phyloP scores from a whole-genome alignment of 495 filamentous ascomycete genomes.

The Aspergillus hancockii region DNA sequence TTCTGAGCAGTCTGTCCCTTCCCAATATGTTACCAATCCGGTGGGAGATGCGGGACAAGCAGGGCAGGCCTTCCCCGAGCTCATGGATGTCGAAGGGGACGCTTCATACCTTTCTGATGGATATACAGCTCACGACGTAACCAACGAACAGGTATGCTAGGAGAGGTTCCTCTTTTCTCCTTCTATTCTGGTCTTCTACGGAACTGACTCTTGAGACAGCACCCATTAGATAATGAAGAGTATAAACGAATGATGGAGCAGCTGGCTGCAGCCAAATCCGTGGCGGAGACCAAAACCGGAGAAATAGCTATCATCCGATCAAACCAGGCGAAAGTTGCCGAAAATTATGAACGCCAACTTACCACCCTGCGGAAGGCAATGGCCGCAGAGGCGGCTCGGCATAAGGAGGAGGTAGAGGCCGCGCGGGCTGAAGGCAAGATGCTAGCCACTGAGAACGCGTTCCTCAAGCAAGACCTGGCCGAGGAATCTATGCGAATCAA shows the following conservation, averaged over 20 bases:
- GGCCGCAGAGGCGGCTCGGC: constrained; percentile 54
- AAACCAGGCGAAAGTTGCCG: constrained; percentile 55
- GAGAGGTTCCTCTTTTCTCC: no score
- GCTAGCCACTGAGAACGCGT: constrained; percentile 63
- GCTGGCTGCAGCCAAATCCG: constrained; percentile 49
- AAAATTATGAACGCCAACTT: constrained; percentile 58
- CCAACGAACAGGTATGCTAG: constrained; percentile 34
- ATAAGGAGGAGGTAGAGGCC: constrained; percentile 58
- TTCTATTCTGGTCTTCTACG: not conserved
- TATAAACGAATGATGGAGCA: constrained; percentile 42
- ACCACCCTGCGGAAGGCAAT: constrained; percentile 53
- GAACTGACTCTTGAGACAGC: constrained; percentile 41
- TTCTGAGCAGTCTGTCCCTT: constrained; percentile 19
- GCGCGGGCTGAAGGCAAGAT: constrained; percentile 57
- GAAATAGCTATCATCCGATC: constrained; percentile 70
- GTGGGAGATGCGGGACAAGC: constrained; percentile 10
- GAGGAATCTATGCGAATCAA: constrained; percentile 55
- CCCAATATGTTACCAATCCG: constrained; percentile 13
- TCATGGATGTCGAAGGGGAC: constrained; percentile 21
- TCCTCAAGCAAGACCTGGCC: constrained; percentile 64
- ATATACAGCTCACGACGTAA: constrained; percentile 20
- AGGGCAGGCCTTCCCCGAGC: constrained; percentile 7
- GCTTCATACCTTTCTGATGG: constrained; percentile 4
- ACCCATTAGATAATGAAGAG: constrained; percentile 52
- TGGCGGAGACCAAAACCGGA: constrained; percentile 57